A percentile compares a stretch with the other conserved stretches of the same genome.
Evolutionary conservation across 2,329 filamentous ascomycete genomes (phyloP).

Genomic region (Pseudonectria buxi): DNA sequence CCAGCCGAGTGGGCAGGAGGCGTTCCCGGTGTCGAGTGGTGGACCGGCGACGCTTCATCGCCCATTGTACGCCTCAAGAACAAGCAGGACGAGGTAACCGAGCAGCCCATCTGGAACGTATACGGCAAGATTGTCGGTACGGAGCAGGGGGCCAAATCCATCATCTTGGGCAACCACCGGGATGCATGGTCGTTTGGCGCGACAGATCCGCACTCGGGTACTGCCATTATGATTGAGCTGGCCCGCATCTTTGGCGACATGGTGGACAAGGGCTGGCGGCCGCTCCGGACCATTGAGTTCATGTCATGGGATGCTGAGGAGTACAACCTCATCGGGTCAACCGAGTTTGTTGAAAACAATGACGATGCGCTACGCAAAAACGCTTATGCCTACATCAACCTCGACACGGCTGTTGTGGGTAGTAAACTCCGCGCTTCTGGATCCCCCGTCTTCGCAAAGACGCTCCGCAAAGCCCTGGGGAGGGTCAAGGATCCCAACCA

Average conservation of each 20-base stretch:
- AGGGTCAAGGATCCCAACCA: slow-evolving; percentile 65
- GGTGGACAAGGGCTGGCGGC: slow-evolving; percentile 72
- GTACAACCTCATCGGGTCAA: slow-evolving; percentile 90
- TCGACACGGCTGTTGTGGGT: slow-evolving; percentile 76
- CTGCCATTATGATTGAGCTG: slow-evolving; percentile 85
- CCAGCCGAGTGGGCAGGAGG: slow-evolving; percentile 69
- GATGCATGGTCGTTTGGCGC: slow-evolving; percentile 90
- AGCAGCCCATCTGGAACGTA: slow-evolving; percentile 88
- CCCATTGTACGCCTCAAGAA: slow-evolving; percentile 79
- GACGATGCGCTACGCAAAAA: slow-evolving; percentile 64
- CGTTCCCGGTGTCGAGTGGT: slow-evolving; percentile 75
- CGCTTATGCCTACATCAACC: slow-evolving; percentile 83
- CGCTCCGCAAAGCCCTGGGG: slow-evolving; percentile 66
- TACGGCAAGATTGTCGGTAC: slow-evolving; percentile 77
- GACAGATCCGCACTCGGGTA: slow-evolving; percentile 78
- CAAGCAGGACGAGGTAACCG: slow-evolving; percentile 73
- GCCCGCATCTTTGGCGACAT: slow-evolving; percentile 79
- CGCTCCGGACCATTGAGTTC: slow-evolving; percentile 91
- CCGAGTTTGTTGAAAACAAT: slow-evolving; percentile 87
- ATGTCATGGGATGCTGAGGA: slow-evolving; percentile 93
- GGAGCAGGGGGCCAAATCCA: slow-evolving; percentile 74
- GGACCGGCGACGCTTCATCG: slow-evolving; percentile 69
- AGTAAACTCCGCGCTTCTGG: slow-evolving; percentile 68
- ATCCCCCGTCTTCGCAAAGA: slow-evolving; percentile 70
- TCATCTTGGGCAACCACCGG: slow-evolving; percentile 88